Conservation (phyloP, 2,329 filamentous ascomycete genomes). For the Cyanodermella asteris region DNA sequence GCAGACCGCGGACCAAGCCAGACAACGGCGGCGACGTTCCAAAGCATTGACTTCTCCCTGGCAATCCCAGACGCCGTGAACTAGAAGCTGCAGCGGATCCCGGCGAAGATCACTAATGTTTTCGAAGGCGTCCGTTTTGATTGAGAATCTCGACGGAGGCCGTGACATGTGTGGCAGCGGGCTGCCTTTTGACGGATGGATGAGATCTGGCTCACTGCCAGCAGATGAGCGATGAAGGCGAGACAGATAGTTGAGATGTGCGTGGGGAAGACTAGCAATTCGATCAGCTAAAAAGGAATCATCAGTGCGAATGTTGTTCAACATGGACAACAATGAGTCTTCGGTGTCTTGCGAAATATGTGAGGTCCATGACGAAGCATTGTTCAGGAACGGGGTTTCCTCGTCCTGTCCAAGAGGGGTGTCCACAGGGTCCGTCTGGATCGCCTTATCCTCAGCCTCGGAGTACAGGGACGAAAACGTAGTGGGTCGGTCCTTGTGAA, state of each 20-base stretch:
- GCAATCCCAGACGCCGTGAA: constrained; percentile 78
- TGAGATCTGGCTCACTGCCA: constrained; percentile 62
- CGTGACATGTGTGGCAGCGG: constrained; percentile 25
- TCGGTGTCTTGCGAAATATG: no score
- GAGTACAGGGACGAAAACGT: no score
- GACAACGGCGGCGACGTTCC: constrained; percentile 57
- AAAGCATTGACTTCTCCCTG: constrained; percentile 60
- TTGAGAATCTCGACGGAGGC: constrained; percentile 3
- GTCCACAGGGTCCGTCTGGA: no score
- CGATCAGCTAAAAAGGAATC: constrained; percentile 71
- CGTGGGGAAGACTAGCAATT: constrained; percentile 49
- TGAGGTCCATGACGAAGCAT: no score
- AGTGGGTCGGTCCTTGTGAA: no score
- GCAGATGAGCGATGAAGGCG: constrained; percentile 57
- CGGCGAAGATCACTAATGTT: constrained; percentile 59
- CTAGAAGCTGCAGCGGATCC: constrained; percentile 62
- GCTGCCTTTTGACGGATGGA: constrained; percentile 54
- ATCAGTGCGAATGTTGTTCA: constrained; percentile 65
- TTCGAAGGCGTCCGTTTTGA: constrained; percentile 4
- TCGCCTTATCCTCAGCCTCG: no score
- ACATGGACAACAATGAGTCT: no score
- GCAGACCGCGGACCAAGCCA: constrained; percentile 75
- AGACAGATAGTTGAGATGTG: constrained; percentile 58
- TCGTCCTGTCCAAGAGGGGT: no score
- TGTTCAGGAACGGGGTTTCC: no score